A percentile compares a stretch with the other conserved stretches of the same genome.
Conservation (phyloP, 2,329 filamentous ascomycete genomes). For the Xylaria sp. region DNA sequence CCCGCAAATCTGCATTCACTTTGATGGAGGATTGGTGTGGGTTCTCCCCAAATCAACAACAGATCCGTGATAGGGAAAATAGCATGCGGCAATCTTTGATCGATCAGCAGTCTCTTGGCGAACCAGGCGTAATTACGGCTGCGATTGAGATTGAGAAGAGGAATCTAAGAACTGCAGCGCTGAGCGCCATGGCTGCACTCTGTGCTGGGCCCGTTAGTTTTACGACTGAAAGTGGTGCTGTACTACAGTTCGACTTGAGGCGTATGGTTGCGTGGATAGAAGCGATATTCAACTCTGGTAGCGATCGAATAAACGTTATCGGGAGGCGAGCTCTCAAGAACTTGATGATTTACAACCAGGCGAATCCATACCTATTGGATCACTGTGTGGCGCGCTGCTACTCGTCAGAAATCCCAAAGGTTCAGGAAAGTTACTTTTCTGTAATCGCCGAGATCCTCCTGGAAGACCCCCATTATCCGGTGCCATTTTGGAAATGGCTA, state of each 20-base stretch:
- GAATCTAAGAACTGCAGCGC: slow-evolving; percentile 86
- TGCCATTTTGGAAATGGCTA: slow-evolving; percentile 90
- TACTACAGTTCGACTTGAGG: slow-evolving; percentile 89
- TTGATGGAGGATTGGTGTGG: slow-evolving; percentile 99
- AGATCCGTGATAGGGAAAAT: slow-evolving; percentile 85
- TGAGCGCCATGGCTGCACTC: slow-evolving; percentile 94
- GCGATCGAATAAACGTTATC: slow-evolving; percentile 91
- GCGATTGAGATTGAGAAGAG: slow-evolving; percentile 98
- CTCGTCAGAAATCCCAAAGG: slow-evolving; percentile 79
- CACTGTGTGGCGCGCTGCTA: slow-evolving; percentile 95
- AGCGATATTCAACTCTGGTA: slow-evolving; percentile 90
- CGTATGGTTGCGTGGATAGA: slow-evolving; percentile 97
- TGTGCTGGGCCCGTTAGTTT: slow-evolving; percentile 89
- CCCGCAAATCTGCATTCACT: slow-evolving; percentile 92
- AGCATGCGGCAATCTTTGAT: slow-evolving; percentile 87
- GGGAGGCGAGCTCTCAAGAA: slow-evolving; percentile 90
- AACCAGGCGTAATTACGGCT: slow-evolving; percentile 82
- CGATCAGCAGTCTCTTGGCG: slow-evolving; percentile 79
- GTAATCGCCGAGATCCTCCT: slow-evolving; percentile 90
- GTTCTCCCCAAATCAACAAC: slow-evolving; percentile 88
- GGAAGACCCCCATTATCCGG: slow-evolving; percentile 82
- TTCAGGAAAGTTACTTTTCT: slow-evolving; percentile 93
- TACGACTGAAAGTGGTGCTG: slow-evolving; percentile 86
- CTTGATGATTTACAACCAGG: slow-evolving; percentile 88
- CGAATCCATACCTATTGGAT: slow-evolving; percentile 85